phyloP scores from a whole-genome alignment of 2,329 filamentous ascomycete species.

The Colletotrichum musicola region DNA sequence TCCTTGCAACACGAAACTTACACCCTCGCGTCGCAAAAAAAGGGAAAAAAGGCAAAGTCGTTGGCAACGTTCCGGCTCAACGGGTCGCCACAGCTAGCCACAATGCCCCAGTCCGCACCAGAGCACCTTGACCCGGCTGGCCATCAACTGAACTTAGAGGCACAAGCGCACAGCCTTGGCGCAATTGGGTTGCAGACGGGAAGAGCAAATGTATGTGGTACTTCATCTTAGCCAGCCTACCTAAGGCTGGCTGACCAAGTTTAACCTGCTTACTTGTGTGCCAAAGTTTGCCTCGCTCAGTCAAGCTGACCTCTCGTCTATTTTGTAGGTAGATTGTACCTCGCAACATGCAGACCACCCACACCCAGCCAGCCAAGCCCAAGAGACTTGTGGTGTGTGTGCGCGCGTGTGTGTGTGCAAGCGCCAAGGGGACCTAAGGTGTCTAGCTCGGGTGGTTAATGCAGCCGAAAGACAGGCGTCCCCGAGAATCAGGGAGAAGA shows the following conservation, averaged over 20 bases:
- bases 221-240: background rate
- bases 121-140: slow-evolving; percentile 17
- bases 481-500: slow-evolving; percentile 9
- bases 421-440: slow-evolving; percentile 15
- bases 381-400: background rate
- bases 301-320: background rate
- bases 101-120: slow-evolving; percentile 27
- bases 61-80: slow-evolving; percentile 29
- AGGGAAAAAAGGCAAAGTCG: background rate
- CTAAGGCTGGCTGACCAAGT: background rate
- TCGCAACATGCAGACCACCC: background rate
- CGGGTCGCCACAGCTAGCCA: slow-evolving; percentile 18
- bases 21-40: background rate
- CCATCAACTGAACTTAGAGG: slow-evolving; percentile 5
- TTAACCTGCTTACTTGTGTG: slow-evolving; percentile 9
- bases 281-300: background rate
- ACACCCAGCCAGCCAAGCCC: background rate
- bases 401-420: slow-evolving; percentile 5
- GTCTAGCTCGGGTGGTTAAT: slow-evolving; percentile 15
- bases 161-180: background rate
- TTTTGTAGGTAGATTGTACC: slow-evolving; percentile 8
- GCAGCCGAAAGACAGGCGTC: slow-evolving; percentile 12
- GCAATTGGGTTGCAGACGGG: slow-evolving; percentile 5
- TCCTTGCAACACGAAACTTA: no score
- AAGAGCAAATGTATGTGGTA: background rate